These are phyloP conservation scores for Mercurialis annua DNA, from an alignment of 345 rosid genomes.

Conservation along the genomic window DNA sequence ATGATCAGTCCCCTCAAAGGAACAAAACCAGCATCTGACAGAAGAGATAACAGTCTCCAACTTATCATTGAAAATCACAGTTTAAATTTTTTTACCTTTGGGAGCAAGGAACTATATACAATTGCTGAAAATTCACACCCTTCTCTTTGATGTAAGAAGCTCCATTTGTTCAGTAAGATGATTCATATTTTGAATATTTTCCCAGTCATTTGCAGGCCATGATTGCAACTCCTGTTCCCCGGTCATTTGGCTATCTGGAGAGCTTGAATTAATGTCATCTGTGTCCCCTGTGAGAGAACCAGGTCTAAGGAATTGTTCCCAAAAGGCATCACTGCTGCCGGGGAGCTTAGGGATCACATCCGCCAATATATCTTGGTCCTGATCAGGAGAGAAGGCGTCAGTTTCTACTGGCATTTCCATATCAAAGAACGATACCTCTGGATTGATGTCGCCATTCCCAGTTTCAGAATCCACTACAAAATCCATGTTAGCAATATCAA, in stretches of 20 bases:
- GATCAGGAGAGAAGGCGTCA: constrained; percentile 12
- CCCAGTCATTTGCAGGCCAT: constrained; percentile 21
- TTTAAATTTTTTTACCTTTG: constrained; percentile 25
- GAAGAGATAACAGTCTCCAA: background rate
- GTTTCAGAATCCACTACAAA: background rate
- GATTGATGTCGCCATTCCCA: background rate
- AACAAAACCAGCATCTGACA: background rate
- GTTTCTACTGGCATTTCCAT: constrained; percentile 6
- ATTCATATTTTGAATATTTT: constrained; percentile 20
- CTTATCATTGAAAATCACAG: background rate
- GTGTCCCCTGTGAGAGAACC: constrained; percentile 12
- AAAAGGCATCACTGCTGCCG: constrained; percentile 36
- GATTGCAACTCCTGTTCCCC: constrained; percentile 22
- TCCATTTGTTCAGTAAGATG: constrained; percentile 26
- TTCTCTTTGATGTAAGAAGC: constrained; percentile 20
- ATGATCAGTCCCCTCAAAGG: background rate
- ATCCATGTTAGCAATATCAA: constrained; percentile 7
- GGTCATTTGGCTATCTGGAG: constrained; percentile 1
- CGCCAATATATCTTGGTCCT: constrained; percentile 5
- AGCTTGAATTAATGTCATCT: constrained; percentile 20
- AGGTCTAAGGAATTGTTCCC: constrained; percentile 31
- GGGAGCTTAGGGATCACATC: constrained; percentile 53
- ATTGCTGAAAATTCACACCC: constrained; percentile 26
- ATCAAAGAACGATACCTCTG: constrained; percentile 4
- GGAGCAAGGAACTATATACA: constrained; percentile 13